Base-by-base conservation (phyloP, 257 asterid species). In the Thymus quinquecostatus region DNA sequence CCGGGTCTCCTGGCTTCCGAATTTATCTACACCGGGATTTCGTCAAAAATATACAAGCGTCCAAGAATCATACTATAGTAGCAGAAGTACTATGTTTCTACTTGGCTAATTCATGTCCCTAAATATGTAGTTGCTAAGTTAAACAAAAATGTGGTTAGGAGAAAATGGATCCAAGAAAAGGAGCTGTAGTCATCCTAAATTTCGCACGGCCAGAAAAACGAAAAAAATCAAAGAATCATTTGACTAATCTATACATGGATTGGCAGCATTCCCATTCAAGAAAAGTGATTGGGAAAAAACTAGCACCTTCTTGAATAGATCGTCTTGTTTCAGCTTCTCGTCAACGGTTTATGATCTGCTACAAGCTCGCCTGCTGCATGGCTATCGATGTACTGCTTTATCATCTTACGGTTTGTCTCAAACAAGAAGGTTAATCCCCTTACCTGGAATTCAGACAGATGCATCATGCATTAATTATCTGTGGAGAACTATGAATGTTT, bases 351-450 rank as follows among this genome's bases (percentile, higher is more conserved):
- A 10, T 38, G 82, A 47, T 75, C 81, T 76, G 38, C 55, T 9
- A 28, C 58, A 48, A 44, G 40, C 63, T 69, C 78, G 64, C 69
- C 80, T 9, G 5, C 66, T 44, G 28, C 66, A 10, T 33, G 14
- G 69, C 77, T 29, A 60, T 74, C 79, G 47, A 74, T 55, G 40
- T 73, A 51, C 73, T 66, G 88, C 76, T 83, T 81, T 74, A 78
- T 75, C 48, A 38, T 60, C 4, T 40, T 61, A 53, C 60, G 76
- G 40, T 82, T 82, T 1, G 79, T 81, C 83, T 85, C 92, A 49
- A 92, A 92, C 49, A 83, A 13, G 66, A 81, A 86, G 50, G 85
- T 8, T 72, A 82, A 54, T 29, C 78, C 86, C 75, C 82, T 82
- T n/a, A 92, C 76, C 98, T 92, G 96, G 56, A 72, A 32, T 61